phyloP scores from a whole-genome alignment of 169 alveolate genomes.

The Plasmodium ovale region DNA sequence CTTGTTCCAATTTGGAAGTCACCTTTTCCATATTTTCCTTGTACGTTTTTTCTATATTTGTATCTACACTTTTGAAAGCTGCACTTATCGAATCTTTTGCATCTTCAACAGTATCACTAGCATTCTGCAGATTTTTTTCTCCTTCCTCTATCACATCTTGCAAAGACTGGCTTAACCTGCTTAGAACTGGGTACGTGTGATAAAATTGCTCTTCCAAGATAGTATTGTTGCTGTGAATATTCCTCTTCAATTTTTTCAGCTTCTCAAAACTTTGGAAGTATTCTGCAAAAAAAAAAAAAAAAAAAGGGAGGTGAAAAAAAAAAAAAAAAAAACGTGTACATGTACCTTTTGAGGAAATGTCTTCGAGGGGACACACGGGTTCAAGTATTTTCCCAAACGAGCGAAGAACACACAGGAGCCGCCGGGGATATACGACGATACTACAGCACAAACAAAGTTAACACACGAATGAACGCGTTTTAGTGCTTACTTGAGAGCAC shows the following conservation, averaged over 20 bases:
- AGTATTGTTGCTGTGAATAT: background rate
- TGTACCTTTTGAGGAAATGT: background rate
- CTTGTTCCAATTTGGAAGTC: background rate
- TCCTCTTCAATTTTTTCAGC: background rate
- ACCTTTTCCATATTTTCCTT: background rate
- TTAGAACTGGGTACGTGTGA: constrained; percentile 36
- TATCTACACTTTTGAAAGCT: background rate
- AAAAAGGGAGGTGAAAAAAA: background rate
- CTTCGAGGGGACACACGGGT: background rate
- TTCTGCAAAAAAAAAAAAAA: background rate
- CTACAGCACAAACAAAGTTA: background rate
- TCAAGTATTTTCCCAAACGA: background rate
- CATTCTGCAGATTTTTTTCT: background rate
- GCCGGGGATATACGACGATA: background rate
- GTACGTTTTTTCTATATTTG: background rate
- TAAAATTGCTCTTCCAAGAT: constrained; percentile 6
- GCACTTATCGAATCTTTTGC: constrained; percentile 1
- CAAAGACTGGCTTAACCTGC: background rate
- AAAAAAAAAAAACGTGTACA: background rate
- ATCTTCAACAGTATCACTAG: background rate
- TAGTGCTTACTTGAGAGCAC: constrained; percentile 7
- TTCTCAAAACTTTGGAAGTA: constrained; percentile 5
- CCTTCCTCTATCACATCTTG: constrained; percentile 3
- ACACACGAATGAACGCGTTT: background rate
- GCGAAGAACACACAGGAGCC: background rate